phyloP scores from a whole-genome alignment of 2,329 filamentous ascomycete species.

The Cryphonectria japonica region DNA sequence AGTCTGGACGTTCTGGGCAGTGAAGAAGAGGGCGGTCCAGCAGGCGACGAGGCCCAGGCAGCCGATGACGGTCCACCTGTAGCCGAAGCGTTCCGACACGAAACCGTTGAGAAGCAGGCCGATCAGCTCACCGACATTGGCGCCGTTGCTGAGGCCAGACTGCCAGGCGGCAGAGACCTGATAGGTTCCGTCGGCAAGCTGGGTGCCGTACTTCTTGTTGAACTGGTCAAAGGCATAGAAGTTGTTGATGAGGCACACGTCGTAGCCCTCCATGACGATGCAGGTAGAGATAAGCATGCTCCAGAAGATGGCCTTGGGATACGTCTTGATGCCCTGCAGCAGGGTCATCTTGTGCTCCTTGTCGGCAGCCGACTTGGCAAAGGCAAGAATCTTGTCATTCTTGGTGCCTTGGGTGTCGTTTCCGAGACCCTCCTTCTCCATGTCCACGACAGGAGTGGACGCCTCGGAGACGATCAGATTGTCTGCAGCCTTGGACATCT shows the following conservation, averaged over 20 bases:
- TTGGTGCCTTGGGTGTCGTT: constrained; percentile 31
- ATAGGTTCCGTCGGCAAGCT: constrained; percentile 33
- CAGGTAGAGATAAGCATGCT: constrained; percentile 86
- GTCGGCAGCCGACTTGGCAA: constrained; percentile 55
- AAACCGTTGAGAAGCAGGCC: constrained; percentile 69
- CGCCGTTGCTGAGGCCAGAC: constrained; percentile 46
- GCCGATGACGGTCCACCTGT: constrained; percentile 65
- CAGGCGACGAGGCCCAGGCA: constrained; percentile 57
- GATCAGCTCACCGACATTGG: constrained; percentile 66
- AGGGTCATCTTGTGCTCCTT: constrained; percentile 74
- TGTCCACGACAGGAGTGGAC: constrained; percentile 24
- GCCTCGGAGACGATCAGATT: constrained; percentile 19
- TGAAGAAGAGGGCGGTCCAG: constrained; percentile 69
- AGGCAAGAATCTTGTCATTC: constrained; percentile 45
- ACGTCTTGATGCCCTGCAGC: constrained; percentile 75
- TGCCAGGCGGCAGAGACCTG: constrained; percentile 44
- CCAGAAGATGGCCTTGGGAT: constrained; percentile 86
- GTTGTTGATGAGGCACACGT: constrained; percentile 80
- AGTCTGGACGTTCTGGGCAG: constrained; percentile 61
- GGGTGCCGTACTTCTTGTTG: constrained; percentile 35
- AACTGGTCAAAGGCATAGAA: constrained; percentile 55
- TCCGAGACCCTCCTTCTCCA: constrained; percentile 27
- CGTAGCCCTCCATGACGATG: constrained; percentile 91
- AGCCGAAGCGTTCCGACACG: constrained; percentile 69
- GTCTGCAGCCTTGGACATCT: constrained; percentile 28